Evolutionary conservation across 495 filamentous ascomycete genomes (phyloP).

Genomic region (Penicillium soppii): DNA sequence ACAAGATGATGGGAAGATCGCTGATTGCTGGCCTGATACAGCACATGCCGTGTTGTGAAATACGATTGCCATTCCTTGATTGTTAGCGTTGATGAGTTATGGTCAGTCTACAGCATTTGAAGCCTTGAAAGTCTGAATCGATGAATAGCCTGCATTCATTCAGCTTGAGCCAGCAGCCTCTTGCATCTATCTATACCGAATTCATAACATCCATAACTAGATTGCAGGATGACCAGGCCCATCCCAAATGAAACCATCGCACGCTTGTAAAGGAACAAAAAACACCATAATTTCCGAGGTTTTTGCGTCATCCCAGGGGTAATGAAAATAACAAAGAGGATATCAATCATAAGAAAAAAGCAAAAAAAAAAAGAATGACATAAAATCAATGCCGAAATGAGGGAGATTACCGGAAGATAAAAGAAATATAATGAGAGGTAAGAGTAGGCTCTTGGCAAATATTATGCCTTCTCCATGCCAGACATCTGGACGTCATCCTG

Average conservation of each 20-base stretch:
- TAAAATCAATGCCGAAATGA: not conserved
- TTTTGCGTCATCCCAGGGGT: conserved; percentile 1
- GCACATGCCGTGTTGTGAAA: not conserved
- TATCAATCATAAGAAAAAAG: conserved; percentile 28
- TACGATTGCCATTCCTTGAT: too few species aligned
- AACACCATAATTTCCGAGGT: conserved; percentile 3
- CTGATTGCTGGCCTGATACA: not conserved
- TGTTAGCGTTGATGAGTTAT: not conserved
- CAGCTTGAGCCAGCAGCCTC: conserved; percentile 7
- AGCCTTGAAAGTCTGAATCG: not conserved
- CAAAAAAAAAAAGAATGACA: conserved; percentile 4
- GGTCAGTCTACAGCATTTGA: not conserved
- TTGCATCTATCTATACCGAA: conserved; percentile 8
- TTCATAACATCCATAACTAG: conserved; percentile 3
- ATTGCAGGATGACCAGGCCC: not conserved
- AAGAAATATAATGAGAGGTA: conserved; percentile 3
- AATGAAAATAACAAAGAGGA: conserved; percentile 20
- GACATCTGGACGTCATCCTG: conserved; percentile 40
- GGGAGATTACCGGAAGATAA: not conserved
- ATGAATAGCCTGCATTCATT: conserved; percentile 16
- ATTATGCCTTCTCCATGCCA: conserved; percentile 36
- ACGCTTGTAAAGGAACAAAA: not conserved
- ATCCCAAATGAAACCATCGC: not conserved
- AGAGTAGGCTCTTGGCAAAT: not conserved
- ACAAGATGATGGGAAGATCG: not conserved